Conservation (phyloP, 768 basidiomycete genomes). For the Mycena epipterygia region DNA sequence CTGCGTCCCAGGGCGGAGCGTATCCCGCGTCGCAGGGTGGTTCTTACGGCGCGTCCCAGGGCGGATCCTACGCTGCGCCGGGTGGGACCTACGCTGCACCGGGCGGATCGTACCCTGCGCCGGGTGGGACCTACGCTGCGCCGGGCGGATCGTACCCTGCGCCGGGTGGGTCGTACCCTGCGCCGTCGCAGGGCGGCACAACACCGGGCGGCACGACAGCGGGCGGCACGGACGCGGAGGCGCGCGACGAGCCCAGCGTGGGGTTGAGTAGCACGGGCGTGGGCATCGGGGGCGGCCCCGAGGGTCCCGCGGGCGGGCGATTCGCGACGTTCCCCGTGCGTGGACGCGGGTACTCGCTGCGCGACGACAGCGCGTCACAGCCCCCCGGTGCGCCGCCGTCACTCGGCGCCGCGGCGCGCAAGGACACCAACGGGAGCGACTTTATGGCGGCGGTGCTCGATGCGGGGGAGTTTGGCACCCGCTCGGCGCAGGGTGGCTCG, state of each 20-base stretch:
- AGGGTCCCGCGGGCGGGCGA: conserved; percentile 54
- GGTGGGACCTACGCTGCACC: neutral
- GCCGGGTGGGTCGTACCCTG: neutral
- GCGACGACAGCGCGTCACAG: neutral
- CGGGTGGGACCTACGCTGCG: neutral
- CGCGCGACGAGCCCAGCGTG: conserved; percentile 59
- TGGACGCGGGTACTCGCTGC: conserved; percentile 21
- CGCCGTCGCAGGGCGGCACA: neutral
- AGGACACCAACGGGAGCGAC: conserved; percentile 35
- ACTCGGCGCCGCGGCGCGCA: conserved; percentile 13
- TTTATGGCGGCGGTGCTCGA: conserved; percentile 35
- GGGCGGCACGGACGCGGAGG: neutral
- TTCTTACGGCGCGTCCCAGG: too few species aligned
- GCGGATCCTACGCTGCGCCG: neutral
- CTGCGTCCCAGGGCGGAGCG: neutral
- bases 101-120: neutral
- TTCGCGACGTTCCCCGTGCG: conserved; percentile 78
- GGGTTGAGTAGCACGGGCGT: conserved; percentile 38
- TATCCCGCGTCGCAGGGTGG: neutral
- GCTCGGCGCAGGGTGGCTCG: neutral
- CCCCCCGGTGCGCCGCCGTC: conserved; percentile 5
- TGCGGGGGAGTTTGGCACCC: conserved; percentile 32
- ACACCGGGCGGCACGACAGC: neutral
- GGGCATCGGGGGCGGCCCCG: conserved; percentile 39
- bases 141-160: neutral